These are phyloP conservation scores for Oryza australiensis DNA, from an alignment of 176 grass and related monocot genomes.

Conservation along the genomic window DNA sequence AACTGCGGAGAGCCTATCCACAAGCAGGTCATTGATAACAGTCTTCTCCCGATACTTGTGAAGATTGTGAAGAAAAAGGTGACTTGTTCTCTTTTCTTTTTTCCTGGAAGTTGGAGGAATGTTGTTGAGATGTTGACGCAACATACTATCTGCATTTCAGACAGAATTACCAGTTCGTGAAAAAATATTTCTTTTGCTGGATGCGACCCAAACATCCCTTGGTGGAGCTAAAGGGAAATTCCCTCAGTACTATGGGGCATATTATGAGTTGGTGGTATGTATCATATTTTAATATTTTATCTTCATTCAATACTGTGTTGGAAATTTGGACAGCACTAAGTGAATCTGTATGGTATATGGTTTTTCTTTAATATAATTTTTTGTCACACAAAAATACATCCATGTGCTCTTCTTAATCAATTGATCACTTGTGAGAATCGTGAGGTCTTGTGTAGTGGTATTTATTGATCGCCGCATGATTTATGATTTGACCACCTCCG, in stretches of 20 bases:
- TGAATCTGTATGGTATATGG: background rate
- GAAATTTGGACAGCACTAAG: background rate
- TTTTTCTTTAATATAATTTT: slow-evolving; percentile 22
- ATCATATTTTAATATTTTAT: slow-evolving; percentile 17
- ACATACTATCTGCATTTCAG: slow-evolving; percentile 45
- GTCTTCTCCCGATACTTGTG: slow-evolving; percentile 77
- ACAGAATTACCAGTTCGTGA: slow-evolving; percentile 88
- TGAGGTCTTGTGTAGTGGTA: slow-evolving; percentile 3
- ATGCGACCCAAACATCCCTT: slow-evolving; percentile 90
- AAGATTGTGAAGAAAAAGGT: slow-evolving; percentile 99
- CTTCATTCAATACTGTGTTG: background rate
- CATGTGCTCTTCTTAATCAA: background rate
- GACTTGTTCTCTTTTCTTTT: slow-evolving; percentile 1
- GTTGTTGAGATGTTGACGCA: slow-evolving; percentile 26
- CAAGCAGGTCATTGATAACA: slow-evolving; percentile 82
- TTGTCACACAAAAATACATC: background rate
- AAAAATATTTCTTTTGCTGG: slow-evolving; percentile 96
- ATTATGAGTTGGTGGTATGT: slow-evolving; percentile 95
- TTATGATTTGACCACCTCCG: slow-evolving; percentile 23
- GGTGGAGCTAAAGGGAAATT: slow-evolving; percentile 88
- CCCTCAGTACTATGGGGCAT: slow-evolving; percentile 88
- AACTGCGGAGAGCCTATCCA: slow-evolving; percentile 93
- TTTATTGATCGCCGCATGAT: slow-evolving; percentile 1
- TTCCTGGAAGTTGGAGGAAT: slow-evolving; percentile 4
- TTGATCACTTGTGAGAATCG: background rate